Evolutionary conservation across 306 rosid genomes (phyloP).

Genomic region (Ceratonia siliqua): DNA sequence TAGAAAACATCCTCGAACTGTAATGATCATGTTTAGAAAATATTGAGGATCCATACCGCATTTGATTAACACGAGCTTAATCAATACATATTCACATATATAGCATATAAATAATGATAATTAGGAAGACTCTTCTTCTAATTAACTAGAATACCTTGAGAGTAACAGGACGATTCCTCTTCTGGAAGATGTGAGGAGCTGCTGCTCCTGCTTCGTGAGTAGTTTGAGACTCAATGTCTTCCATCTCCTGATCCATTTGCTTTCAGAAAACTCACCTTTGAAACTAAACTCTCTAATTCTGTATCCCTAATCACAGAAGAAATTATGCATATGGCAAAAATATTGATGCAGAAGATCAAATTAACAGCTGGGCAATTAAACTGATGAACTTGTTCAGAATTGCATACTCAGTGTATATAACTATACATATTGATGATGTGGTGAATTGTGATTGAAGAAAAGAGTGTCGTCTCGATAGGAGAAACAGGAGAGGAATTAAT

Average conservation of each 20-base stretch:
- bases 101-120: not conserved
- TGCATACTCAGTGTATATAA: not conserved
- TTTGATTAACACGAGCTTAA: too few relatives aligned
- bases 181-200: conserved; percentile 32
- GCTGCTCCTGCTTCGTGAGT: not conserved
- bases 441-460: too few relatives aligned
- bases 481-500: too few relatives aligned
- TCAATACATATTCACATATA: too few relatives aligned
- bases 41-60: too few relatives aligned
- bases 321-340: too few relatives aligned
- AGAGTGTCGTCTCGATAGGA: too few relatives aligned
- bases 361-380: too few relatives aligned
- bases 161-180: conserved; percentile 41
- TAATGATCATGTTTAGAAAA: not conserved
- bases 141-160: conserved; percentile 49
- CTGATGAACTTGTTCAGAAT: not conserved
- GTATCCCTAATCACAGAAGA: too few relatives aligned
- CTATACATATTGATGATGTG: too few relatives aligned
- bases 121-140: not conserved
- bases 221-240: conserved; percentile 54
- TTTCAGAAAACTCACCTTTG: not conserved
- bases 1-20: conserved; percentile 68
- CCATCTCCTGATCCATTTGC: conserved; percentile 36
- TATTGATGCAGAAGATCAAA: too few relatives aligned
- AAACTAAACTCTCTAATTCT: not conserved